Conservation (phyloP, 192 early-diverging fungal genomes). For the Coemansia sp. region DNA sequence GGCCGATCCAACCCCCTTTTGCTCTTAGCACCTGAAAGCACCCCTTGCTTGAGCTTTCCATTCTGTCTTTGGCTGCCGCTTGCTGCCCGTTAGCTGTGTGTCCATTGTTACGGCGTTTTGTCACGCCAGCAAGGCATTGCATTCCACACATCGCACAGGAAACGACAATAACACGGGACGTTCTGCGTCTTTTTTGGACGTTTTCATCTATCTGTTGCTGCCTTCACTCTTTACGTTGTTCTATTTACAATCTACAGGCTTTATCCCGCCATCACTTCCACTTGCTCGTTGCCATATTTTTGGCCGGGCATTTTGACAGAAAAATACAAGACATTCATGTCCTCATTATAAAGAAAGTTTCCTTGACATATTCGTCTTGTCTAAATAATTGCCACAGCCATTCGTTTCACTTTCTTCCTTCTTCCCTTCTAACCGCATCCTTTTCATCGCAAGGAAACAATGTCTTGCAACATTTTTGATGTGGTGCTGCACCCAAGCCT, state of each 20-base stretch:
- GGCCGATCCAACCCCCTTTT: neutral
- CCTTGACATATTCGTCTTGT: neutral
- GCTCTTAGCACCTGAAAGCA: too few relatives aligned
- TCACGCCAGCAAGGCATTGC: slow-evolving; percentile 23
- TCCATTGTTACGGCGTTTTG: slow-evolving; percentile 12
- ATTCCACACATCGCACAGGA: neutral
- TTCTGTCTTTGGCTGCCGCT: slow-evolving; percentile 3
- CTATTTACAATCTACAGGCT: neutral
- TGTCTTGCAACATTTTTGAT: slow-evolving; percentile 51
- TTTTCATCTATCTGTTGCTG: neutral
- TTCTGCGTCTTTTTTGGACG: slow-evolving; percentile 3
- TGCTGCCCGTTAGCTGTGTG: slow-evolving; percentile 2
- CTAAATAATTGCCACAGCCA: neutral
- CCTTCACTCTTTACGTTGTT: neutral
- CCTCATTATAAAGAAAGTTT: neutral
- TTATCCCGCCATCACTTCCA: too few relatives aligned
- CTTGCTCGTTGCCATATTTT: too few relatives aligned
- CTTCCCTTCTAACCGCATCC: neutral
- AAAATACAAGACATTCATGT: neutral
- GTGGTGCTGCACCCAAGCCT: slow-evolving; percentile 50
- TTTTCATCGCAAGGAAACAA: neutral
- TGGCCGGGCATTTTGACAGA: neutral
- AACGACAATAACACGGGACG: slow-evolving; percentile 11
- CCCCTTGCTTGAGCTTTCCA: neutral
- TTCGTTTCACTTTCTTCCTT: neutral